These are phyloP conservation scores for Tricholoma sp. DNA, from an alignment of 768 basidiomycete species.

Conservation along the genomic window DNA sequence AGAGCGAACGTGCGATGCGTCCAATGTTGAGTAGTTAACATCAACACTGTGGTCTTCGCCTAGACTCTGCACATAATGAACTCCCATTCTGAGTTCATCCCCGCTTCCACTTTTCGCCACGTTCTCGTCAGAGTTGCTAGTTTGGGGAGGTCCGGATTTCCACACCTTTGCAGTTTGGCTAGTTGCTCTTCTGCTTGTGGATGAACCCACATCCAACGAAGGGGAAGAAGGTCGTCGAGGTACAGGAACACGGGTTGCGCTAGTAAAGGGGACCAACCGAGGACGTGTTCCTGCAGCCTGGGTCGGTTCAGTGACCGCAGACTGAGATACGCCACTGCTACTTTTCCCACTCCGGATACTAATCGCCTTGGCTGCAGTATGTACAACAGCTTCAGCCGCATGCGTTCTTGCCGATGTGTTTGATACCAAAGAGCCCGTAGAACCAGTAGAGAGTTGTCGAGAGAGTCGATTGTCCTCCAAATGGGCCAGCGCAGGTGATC, in stretches of 20 bases:
- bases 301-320: conserved; percentile 23
- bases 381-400: conserved; percentile 41
- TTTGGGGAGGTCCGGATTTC: conserved; percentile 11
- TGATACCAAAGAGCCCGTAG: conserved; percentile 27
- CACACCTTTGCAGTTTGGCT: conserved; percentile 65
- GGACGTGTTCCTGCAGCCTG: conserved; percentile 37
- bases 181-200: conserved; percentile 40
- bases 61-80: conserved; percentile 66
- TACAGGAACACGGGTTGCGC: conserved; percentile 59
- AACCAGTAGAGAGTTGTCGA: conserved; percentile 32
- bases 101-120: conserved; percentile 36
- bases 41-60: conserved; percentile 41
- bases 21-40: background rate
- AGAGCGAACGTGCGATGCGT: conserved; percentile 14
- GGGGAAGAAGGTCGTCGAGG: conserved; percentile 40
- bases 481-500: conserved; percentile 39
- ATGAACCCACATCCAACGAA: conserved; percentile 11
- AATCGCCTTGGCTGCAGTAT: conserved; percentile 44
- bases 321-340: conserved; percentile 33
- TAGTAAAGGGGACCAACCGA: conserved; percentile 68
- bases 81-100: conserved; percentile 65
- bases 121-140: conserved; percentile 13
- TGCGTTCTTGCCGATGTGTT: conserved; percentile 30
- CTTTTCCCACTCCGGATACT: conserved; percentile 48
- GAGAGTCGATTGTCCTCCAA: conserved; percentile 30